Evolutionary conservation across 2,329 filamentous ascomycete species (phyloP).

Genomic region (Colletotrichum sp.): DNA sequence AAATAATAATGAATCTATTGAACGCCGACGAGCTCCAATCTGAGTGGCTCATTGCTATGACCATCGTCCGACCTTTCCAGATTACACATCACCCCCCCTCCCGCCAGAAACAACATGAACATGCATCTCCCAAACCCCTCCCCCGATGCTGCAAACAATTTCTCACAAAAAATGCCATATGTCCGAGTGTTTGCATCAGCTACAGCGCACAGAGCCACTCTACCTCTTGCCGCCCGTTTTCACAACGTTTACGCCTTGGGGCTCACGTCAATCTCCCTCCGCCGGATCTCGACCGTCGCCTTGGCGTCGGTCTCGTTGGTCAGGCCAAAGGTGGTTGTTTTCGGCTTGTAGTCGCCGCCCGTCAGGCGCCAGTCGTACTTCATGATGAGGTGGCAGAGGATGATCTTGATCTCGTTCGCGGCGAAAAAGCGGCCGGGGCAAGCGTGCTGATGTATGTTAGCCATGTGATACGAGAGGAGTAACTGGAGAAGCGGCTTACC

Average conservation of each 20-base stretch:
- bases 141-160: neutral
- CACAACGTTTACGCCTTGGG: neutral
- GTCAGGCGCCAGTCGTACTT: conserved; percentile 33
- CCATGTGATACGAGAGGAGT: neutral
- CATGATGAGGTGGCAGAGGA: conserved; percentile 33
- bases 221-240: no score
- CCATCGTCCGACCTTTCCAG: neutral
- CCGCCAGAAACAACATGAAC: neutral
- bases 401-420: conserved; percentile 39
- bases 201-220: neutral
- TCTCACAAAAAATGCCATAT: neutral
- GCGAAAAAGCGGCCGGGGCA: conserved; percentile 45
- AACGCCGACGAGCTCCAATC: conserved; percentile 8
- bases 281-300: conserved; percentile 14
- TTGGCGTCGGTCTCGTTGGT: conserved; percentile 14
- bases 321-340: neutral
- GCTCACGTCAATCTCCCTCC: conserved; percentile 8
- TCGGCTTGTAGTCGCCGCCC: neutral
- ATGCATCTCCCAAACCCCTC: neutral
- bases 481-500: neutral
- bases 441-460: conserved; percentile 28
- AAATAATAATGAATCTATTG: neutral
- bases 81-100: neutral
- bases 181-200: neutral
- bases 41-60: conserved; percentile 10